A percentile compares a stretch with the other conserved stretches of the same genome.
Conservation (phyloP, 768 basidiomycete species). For the Scleroderma bovista region DNA sequence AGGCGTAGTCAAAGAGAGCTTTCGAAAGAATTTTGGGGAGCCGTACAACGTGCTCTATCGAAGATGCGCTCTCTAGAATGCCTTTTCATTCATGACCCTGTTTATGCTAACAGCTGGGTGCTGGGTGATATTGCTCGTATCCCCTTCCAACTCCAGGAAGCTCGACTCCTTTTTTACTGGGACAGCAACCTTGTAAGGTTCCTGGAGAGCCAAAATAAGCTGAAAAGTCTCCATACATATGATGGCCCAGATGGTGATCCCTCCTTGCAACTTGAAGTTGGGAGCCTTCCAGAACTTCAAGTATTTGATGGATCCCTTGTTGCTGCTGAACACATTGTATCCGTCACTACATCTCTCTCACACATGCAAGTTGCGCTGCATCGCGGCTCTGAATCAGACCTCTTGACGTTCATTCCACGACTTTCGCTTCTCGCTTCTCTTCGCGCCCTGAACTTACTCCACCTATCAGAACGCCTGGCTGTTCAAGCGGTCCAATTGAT, state of each 20-base stretch:
- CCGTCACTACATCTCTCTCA: slow-evolving; percentile 32
- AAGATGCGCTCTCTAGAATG: slow-evolving; percentile 40
- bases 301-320: slow-evolving; percentile 42
- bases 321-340: slow-evolving; percentile 36
- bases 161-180: slow-evolving; percentile 46
- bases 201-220: slow-evolving; percentile 39
- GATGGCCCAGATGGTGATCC: slow-evolving; percentile 21
- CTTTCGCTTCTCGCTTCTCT: slow-evolving; percentile 27
- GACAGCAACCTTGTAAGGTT: slow-evolving; percentile 42
- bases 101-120: slow-evolving; percentile 39
- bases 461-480: slow-evolving; percentile 29
- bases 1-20: slow-evolving; percentile 20
- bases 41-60: slow-evolving; percentile 38
- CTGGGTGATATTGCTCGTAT: slow-evolving; percentile 34
- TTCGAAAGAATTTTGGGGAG: slow-evolving; percentile 38
- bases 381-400: slow-evolving; percentile 27
- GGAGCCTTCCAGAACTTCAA: slow-evolving; percentile 37
- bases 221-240: slow-evolving; percentile 34
- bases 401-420: slow-evolving; percentile 29
- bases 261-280: slow-evolving; percentile 20
- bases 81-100: slow-evolving; percentile 38
- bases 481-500: slow-evolving; percentile 28
- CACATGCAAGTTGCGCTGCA: slow-evolving; percentile 43
- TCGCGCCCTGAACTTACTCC: slow-evolving; percentile 32
- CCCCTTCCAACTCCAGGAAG: slow-evolving; percentile 45